Evolutionary conservation across 2,329 filamentous ascomycete species (phyloP), one percentile per base, ranked within the genome.

Genomic region (Sporothrix pseudoabietina): DNA sequence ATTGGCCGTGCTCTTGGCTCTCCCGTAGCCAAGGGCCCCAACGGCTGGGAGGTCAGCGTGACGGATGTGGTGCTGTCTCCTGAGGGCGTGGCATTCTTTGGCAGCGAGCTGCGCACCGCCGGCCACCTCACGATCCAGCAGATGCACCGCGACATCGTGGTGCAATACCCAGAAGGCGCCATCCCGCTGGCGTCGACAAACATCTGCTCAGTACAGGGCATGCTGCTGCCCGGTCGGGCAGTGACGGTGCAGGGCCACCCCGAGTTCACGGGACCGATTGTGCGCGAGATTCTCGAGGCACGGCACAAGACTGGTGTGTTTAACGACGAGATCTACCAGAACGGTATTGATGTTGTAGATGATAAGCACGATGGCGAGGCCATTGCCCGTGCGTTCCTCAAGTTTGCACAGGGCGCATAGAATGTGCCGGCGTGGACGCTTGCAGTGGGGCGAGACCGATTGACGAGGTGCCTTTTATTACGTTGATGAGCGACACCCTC

Each of bases 201-300:
- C 3, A 82, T 85, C 63, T 97, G 94, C 82, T 82, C 85, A 10
- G 89, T 94, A n/a, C 94, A 97, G 81, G 92, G 90, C 75, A 93
- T 97, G 87, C 92, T 96, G 79, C 81, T 85, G 26, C 87, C 90
- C 9, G 84, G 86, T 57, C 86, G 86, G 49, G 84, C 92, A 74
- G 90, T 97, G 75, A 90, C 92, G 0, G 88, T 97, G 1, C 94
- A 97, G 83, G 94, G 93, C 6, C 94, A 97, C 80, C 94, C 94
- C 0, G 94, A 97, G 81, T 96, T 95, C 80, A 92, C 86, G 4
- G 85, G 86, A 74, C 86, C 89, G 19, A 94, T 97, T 76, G 88
- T 94, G 77, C 84, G 83, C 22, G 90, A 93, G 80, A 82, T 97
- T 52, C 81, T 95, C 72, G 85, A 87, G 74, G 82, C 86, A 74